Evolutionary conservation across 768 basidiomycete genomes (phyloP), one percentile per base, ranked within the genome.

Genomic region (Lentinus tigrinus): DNA sequence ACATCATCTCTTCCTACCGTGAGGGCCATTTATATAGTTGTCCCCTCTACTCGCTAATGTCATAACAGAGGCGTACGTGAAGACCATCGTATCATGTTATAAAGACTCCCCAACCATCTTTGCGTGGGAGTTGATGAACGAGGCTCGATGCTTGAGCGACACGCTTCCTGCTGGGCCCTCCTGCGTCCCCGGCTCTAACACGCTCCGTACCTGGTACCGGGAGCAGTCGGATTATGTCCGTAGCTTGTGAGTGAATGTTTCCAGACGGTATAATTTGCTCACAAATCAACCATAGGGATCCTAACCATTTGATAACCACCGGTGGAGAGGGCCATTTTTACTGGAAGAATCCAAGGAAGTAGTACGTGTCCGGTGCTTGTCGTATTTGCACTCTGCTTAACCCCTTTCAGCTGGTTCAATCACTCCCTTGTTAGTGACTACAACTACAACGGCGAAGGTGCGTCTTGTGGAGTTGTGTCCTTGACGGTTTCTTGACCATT

Each of bases 251-350:
- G 80, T 70, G 19, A 13, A 23, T 23, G 10, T 2, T 46, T 24
- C 0, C 21, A 23, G 5, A 8, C 24, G 8, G 19, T 19, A 19
- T 9, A 19, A 19, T 6, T n/a, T 5, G 39, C 17, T 52, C 38
- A 55, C 46, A 6, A 14, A 6, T 11, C 17, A 43, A 37, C 13
- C 14, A 17, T 37, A 83, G 81, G 24, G 82, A 85, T 60, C 75
- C 78, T 8, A 65, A 79, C 64, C 82, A 85, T 58, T 52, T 83
- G 57, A 81, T 84, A 38, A 82, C 80, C 1, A 82, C 81, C 1
- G 82, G 81, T 19, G 82, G 82, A 4, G 82, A 84, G 67, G 83
- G 83, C 1, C 81, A 81, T 17, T 83, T 84, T 67, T 81, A 72
- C 63, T 81, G 76, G 78, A 73, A 74, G 44, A 63, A 75, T n/a